Percentiles rank a stretch among this genome's conserved stretches.
Conservation (phyloP, 108 stramenopile species). For the Conticribra weissflogii region DNA sequence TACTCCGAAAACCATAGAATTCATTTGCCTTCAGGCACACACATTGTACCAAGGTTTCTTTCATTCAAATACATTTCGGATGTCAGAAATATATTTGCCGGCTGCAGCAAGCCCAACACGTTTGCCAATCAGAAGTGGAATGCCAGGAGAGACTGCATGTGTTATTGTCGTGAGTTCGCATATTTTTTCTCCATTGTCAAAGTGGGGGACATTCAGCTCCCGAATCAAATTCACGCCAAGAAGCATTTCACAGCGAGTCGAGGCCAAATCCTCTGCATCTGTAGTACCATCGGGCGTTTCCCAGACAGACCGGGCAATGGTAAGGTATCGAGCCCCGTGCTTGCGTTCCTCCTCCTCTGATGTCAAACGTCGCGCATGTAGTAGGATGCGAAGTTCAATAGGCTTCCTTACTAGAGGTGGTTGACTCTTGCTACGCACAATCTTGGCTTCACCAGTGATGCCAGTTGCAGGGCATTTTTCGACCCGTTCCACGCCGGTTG, state of each 20-base stretch:
- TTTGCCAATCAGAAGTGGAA: conserved; percentile 46
- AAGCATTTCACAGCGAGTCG: conserved; percentile 53
- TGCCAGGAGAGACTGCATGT: conserved; percentile 44
- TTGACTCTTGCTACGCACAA: conserved; percentile 42
- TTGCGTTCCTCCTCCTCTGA: conserved; percentile 18
- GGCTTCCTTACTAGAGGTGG: conserved; percentile 44
- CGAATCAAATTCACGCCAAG: conserved; percentile 50
- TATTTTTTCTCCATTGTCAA: conserved; percentile 19
- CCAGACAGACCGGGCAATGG: conserved; percentile 51
- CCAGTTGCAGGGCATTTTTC: conserved; percentile 40
- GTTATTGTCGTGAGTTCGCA: conserved; percentile 51
- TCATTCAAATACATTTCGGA: conserved; percentile 59
- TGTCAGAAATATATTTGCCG: conserved; percentile 51
- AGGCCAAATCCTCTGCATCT: conserved; percentile 21
- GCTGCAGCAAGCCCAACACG: conserved; percentile 41
- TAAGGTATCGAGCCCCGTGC: conserved; percentile 27
- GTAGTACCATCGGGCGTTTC: conserved; percentile 48
- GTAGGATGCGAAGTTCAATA: conserved; percentile 36
- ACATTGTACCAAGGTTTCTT: too few relatives aligned
- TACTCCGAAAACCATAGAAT: too few relatives aligned
- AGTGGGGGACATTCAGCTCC: conserved; percentile 18
- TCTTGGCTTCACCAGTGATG: conserved; percentile 40
- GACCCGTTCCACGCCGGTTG: conserved; percentile 30
- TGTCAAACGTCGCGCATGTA: conserved; percentile 42
- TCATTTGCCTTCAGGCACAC: too few relatives aligned